Conservation (phyloP, 768 basidiomycete genomes). For the Rhizopogon vesiculosus region DNA sequence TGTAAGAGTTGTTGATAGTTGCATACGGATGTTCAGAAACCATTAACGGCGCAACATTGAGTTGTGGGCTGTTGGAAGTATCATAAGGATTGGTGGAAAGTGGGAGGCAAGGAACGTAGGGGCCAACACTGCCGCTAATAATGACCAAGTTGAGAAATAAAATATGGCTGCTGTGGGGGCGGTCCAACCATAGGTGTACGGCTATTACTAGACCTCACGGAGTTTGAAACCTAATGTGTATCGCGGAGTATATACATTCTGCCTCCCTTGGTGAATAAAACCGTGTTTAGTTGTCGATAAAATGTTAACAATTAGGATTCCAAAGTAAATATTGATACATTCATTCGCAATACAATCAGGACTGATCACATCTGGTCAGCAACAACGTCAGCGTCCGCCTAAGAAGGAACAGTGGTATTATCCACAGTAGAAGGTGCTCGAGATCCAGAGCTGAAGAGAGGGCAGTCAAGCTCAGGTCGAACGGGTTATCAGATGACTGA, state of each 20-base stretch:
- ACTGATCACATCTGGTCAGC: neutral
- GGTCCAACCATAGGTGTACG: too few relatives aligned
- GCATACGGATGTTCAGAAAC: constrained; percentile 61
- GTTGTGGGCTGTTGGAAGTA: constrained; percentile 34
- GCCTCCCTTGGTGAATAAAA: too few relatives aligned
- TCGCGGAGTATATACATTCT: too few relatives aligned
- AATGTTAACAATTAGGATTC: too few relatives aligned
- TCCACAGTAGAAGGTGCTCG: neutral
- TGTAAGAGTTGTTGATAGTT: constrained; percentile 87
- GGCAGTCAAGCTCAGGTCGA: neutral
- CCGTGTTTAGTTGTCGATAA: too few relatives aligned
- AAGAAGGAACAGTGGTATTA: neutral
- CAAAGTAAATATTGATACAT: neutral
- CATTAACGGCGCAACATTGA: constrained; percentile 58
- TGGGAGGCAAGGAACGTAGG: constrained; percentile 33
- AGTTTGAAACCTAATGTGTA: too few relatives aligned
- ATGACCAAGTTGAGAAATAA: constrained; percentile 25
- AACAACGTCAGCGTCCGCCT: neutral
- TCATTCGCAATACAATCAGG: neutral
- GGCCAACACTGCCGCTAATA: constrained; percentile 35
- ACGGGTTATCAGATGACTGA: neutral
- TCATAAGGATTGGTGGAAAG: constrained; percentile 39
- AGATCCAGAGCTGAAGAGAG: neutral
- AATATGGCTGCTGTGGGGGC: constrained; percentile 20
- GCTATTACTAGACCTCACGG: too few relatives aligned